A percentile compares a stretch with the other conserved stretches of the same genome.
phyloP scores from a whole-genome alignment of 2,329 filamentous ascomycete genomes.

The Amesomyces nigricolor region DNA sequence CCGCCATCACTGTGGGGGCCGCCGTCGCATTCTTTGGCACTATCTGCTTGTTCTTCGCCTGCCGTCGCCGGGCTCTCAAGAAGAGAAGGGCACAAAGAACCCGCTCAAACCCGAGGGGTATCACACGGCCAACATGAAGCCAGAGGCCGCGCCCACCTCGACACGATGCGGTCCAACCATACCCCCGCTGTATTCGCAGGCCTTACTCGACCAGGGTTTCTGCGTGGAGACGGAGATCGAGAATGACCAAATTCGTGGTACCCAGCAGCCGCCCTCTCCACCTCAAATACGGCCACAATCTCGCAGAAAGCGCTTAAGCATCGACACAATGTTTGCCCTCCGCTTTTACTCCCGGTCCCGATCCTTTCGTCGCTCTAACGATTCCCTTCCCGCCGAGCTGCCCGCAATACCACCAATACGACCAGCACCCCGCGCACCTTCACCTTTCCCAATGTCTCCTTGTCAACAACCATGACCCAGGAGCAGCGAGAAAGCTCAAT shows the following conservation, averaged over 20 bases:
- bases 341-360: slow-evolving; percentile 14
- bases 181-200: slow-evolving; percentile 13
- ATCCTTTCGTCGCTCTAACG: neutral
- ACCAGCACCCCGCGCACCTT: neutral
- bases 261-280: neutral
- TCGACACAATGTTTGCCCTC: slow-evolving; percentile 19
- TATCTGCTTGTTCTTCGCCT: slow-evolving; percentile 8
- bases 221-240: neutral
- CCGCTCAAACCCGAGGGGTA: slow-evolving; percentile 1
- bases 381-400: slow-evolving; percentile 10
- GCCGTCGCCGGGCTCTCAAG: slow-evolving; percentile 6
- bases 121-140: neutral
- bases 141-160: neutral
- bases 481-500: neutral
- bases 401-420: slow-evolving; percentile 4
- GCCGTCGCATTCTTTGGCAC: slow-evolving; percentile 4
- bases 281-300: neutral
- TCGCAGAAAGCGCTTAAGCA: slow-evolving; percentile 8
- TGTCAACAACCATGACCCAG: neutral
- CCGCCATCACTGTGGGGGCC: slow-evolving; percentile 6
- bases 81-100: slow-evolving; percentile 4
- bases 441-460: neutral
- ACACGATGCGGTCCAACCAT: slow-evolving; percentile 1
- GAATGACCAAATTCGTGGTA: neutral
- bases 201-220: slow-evolving; percentile 6